Evolutionary conservation across 768 basidiomycete genomes (phyloP).

Genomic region (Amanita brunnescens): DNA sequence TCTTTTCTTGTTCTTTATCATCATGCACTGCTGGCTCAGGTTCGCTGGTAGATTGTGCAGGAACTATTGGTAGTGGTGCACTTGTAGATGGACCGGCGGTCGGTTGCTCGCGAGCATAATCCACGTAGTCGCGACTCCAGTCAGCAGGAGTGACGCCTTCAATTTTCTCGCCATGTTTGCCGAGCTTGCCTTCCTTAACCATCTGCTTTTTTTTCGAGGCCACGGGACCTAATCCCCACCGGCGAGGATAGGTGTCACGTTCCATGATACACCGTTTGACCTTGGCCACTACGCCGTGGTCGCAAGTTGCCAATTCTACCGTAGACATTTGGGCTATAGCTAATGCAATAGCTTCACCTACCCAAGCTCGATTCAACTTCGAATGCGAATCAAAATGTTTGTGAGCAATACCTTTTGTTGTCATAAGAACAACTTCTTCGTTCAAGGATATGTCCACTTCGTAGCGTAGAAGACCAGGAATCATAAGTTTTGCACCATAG

Average conservation of each 20-base stretch:
- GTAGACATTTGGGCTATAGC: conserved; percentile 98
- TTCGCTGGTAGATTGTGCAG: background rate
- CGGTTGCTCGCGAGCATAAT: conserved; percentile 67
- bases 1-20: conserved; percentile 38
- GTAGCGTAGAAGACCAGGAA: conserved; percentile 94
- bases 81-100: conserved; percentile 10
- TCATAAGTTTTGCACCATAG: conserved; percentile 99
- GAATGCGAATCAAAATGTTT: conserved; percentile 2
- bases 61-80: background rate
- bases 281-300: conserved; percentile 98
- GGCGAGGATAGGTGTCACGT: conserved; percentile 93
- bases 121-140: conserved; percentile 91
- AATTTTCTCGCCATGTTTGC: conserved; percentile 88
- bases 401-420: conserved; percentile 71
- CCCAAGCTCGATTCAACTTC: conserved; percentile 5
- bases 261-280: conserved; percentile 99
- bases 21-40: conserved; percentile 26
- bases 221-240: conserved; percentile 98
- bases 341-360: conserved; percentile 88
- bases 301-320: conserved; percentile 94
- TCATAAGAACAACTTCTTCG: conserved; percentile 98
- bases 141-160: conserved; percentile 81
- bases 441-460: conserved; percentile 90
- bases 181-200: conserved; percentile 95
- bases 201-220: conserved; percentile 97